These are phyloP conservation scores for Russula earlei DNA, from an alignment of 768 basidiomycete genomes.

Conservation along the genomic window DNA sequence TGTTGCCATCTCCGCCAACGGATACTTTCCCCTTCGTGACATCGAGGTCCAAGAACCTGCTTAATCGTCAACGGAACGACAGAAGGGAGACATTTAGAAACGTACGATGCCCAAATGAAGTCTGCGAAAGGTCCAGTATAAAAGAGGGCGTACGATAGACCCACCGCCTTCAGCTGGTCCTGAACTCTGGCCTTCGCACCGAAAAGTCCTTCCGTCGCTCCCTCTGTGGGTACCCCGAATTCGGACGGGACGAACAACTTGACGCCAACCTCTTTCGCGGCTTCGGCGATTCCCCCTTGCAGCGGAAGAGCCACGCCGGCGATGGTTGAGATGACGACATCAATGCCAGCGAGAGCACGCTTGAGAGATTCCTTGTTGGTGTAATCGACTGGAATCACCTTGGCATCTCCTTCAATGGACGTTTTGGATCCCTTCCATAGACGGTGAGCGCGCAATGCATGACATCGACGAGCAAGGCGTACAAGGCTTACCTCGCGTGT, in stretches of 20 bases:
- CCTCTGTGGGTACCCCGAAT: constrained; percentile 9
- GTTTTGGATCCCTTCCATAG: constrained; percentile 22
- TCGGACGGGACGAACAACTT: constrained; percentile 14
- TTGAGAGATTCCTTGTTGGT: constrained; percentile 5
- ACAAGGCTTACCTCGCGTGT: constrained; percentile 8
- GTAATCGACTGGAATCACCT: constrained; percentile 11
- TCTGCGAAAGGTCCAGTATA: constrained; percentile 18
- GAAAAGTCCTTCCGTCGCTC: constrained; percentile 5
- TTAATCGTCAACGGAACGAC: neutral
- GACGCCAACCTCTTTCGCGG: constrained; percentile 12
- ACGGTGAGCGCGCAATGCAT: neutral
- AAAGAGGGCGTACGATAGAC: constrained; percentile 16
- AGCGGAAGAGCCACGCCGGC: neutral
- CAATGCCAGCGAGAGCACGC: neutral
- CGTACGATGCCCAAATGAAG: constrained; percentile 2
- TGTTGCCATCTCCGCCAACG: constrained; percentile 18
- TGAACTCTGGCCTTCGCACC: constrained; percentile 1
- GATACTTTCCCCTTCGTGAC: constrained; percentile 12
- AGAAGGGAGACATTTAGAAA: neutral
- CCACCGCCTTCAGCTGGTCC: constrained; percentile 5
- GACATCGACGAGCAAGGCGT: neutral
- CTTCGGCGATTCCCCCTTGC: constrained; percentile 2
- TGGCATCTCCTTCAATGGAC: constrained; percentile 1
- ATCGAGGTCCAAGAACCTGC: constrained; percentile 7
- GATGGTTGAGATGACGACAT: constrained; percentile 16